Evolutionary conservation across 495 filamentous ascomycete species (phyloP), one percentile per base, ranked within the genome.

Genomic region (Aspergillus avenaceus): DNA sequence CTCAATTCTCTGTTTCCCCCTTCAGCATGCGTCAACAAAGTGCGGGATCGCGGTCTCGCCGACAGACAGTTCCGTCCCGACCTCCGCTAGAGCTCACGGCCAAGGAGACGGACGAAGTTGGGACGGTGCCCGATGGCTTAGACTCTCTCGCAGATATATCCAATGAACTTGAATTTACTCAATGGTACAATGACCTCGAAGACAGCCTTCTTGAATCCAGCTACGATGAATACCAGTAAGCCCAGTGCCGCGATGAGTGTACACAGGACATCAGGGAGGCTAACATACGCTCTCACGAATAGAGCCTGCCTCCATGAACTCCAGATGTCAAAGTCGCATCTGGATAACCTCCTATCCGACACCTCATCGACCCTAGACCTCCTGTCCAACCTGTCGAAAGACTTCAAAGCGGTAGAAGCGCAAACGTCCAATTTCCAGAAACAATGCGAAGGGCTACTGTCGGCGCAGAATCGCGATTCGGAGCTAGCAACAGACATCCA

Each of bases 351-450:
- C n/a, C 71, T 97, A 16, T 69, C 75, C 28, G 86, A 86, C 58
- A 88, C 90, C 3, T 78, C 85, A 45, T 79, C 76, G 5, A 83
- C 90, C 0, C 79, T 97, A 13, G 74, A 83, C 28, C 75, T 90
- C 27, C 76, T 99, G 22, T 81, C 84, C 21, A 81, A 72, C 8
- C 77, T 97, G 22, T 87, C 90, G 45, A 79, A 84, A 55, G 88
- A 90, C 22, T 99, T 97, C 69, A 81, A 79, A 51, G 70, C 84
- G 0, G 95, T 99, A 27, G 90, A 96, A 62, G 75, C 80, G 12
- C 92, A 97, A 70, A 97, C 93, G 1, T 87, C 87, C 14, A 83
- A 85, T 27, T 96, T 99, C 64, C 87, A 90, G 63, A 84, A 85
- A 44, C 90, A 92, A 66, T 97, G 92, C 64, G 88, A 96, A 59